Conservation (phyloP, 2,329 filamentous ascomycete genomes). For the Plenodomus tracheiphilus region DNA sequence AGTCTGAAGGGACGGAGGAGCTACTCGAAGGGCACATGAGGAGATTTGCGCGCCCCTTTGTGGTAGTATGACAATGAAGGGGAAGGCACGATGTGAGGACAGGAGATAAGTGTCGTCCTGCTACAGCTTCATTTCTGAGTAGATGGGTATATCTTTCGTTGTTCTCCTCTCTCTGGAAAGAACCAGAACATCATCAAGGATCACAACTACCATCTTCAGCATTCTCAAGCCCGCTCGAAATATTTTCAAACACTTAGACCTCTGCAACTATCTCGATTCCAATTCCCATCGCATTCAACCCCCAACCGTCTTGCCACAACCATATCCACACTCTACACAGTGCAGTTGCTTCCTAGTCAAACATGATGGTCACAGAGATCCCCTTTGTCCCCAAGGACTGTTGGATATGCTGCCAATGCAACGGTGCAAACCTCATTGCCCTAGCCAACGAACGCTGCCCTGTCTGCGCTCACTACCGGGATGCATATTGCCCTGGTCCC, state of each 20-base stretch:
- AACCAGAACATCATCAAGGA: neutral
- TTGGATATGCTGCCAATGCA: slow-evolving; percentile 13
- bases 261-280: too few species aligned
- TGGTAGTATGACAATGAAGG: neutral
- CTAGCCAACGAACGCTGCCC: slow-evolving; percentile 1
- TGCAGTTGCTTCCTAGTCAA: too few species aligned
- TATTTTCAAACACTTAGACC: too few species aligned
- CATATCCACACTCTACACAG: neutral
- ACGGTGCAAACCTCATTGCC: slow-evolving; percentile 7
- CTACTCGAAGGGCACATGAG: neutral
- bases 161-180: neutral
- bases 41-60: neutral
- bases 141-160: neutral
- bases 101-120: neutral
- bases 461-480: slow-evolving; percentile 3
- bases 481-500: slow-evolving; percentile 3
- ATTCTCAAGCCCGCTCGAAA: neutral
- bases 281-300: too few species aligned
- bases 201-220: neutral
- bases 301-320: too few species aligned
- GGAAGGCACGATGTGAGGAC: slow-evolving; percentile 4
- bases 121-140: slow-evolving; percentile 1
- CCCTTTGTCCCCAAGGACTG: slow-evolving; percentile 5
- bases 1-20: neutral
- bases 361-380: neutral